phyloP scores from a whole-genome alignment of 2,329 filamentous ascomycete species.

The Colletotrichum musae region DNA sequence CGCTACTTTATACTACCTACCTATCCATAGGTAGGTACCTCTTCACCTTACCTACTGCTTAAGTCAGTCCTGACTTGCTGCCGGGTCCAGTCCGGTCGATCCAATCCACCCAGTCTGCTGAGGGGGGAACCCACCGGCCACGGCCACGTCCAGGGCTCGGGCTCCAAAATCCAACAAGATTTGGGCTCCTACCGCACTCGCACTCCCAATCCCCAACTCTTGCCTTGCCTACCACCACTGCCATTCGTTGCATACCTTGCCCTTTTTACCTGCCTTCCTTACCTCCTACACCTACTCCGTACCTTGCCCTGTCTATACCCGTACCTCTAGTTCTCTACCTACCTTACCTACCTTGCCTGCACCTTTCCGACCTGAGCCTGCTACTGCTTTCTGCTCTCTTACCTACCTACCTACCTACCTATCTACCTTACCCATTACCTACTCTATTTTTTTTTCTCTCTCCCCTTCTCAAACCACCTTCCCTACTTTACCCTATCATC shows the following conservation, averaged over 20 bases:
- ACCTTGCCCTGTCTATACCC: neutral
- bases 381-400: too few species aligned
- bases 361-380: too few species aligned
- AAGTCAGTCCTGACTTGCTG: conserved; percentile 14
- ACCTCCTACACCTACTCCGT: neutral
- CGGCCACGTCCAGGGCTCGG: conserved; percentile 38
- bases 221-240: conserved; percentile 2
- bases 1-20: neutral
- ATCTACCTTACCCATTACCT: conserved; percentile 26
- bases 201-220: conserved; percentile 27
- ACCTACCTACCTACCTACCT: conserved; percentile 15
- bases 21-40: neutral
- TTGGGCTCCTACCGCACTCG: conserved; percentile 36
- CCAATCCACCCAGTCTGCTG: conserved; percentile 41
- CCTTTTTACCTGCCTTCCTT: neutral
- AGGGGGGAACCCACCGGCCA: conserved; percentile 35
- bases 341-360: conserved; percentile 6
- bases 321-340: neutral
- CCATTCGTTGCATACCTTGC: conserved; percentile 1
- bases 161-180: conserved; percentile 40
- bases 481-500: conserved; percentile 40
- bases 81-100: conserved; percentile 42
- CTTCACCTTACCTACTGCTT: conserved; percentile 12
- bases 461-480: conserved; percentile 15
- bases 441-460: conserved; percentile 5